These are phyloP conservation scores for Penicillium rolfsii DNA, from an alignment of 2,329 filamentous ascomycete species.

Conservation along the genomic window DNA sequence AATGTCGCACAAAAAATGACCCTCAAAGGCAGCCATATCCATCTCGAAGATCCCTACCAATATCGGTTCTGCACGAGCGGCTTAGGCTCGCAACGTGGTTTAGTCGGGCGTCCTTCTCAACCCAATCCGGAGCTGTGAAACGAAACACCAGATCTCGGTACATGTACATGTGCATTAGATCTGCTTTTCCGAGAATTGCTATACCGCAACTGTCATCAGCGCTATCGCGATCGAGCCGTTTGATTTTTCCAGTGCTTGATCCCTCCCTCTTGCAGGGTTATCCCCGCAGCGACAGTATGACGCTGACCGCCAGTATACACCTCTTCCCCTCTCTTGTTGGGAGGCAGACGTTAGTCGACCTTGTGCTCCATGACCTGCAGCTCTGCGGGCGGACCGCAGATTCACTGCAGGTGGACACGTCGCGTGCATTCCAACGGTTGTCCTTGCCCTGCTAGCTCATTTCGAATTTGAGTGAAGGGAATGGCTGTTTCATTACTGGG, in stretches of 20 bases:
- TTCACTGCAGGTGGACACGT: conserved; percentile 2
- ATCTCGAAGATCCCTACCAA: background rate
- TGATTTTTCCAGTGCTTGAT: background rate
- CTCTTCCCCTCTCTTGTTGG: background rate
- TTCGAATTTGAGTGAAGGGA: background rate
- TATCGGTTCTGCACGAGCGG: background rate
- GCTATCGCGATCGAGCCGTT: background rate
- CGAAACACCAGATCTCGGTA: background rate
- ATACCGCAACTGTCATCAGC: background rate
- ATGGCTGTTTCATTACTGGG: background rate
- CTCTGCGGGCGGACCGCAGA: background rate
- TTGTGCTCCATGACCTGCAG: background rate
- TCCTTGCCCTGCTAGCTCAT: background rate
- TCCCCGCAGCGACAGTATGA: background rate
- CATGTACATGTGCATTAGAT: background rate
- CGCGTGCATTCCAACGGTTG: conserved; percentile 6
- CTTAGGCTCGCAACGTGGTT: background rate
- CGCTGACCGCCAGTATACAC: background rate
- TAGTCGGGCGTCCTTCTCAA: background rate
- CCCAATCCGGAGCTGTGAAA: background rate
- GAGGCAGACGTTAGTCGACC: no score
- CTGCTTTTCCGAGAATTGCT: background rate
- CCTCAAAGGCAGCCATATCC: no score
- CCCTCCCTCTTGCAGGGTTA: background rate
- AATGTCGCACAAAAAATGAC: background rate